Evolutionary conservation across 2,329 filamentous ascomycete species (phyloP), one percentile per base, ranked within the genome.

Genomic region (Colletotrichum sp.): DNA sequence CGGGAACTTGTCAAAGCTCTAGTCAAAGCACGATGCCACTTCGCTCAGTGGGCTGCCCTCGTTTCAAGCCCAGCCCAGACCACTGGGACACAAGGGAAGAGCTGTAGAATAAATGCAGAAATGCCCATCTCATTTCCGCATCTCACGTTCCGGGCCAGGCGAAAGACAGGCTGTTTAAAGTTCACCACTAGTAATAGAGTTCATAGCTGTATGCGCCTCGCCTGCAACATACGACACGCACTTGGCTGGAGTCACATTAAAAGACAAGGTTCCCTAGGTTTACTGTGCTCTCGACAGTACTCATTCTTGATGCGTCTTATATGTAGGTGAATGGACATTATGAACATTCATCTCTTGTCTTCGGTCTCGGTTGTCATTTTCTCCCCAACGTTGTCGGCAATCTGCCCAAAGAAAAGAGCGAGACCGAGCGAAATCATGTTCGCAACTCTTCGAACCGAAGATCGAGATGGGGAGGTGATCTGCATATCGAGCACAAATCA

Each of bases 391-490:
- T 22, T 22, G 39, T 0, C 44, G 44, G 44, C n/a, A 48, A 48
- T 48, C 44, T 48, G n/a, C 27, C 59, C 27, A 61, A n/a, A 30
- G 25, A 28, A 13, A 28, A 34, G n/a, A 34, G 59, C 59, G 59
- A 61, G 59, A 61, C 59, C 59, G 25, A 61, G 2, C 36, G 16
- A 44, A 27, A 27, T 34, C 16, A 71, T 71, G 69, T 71, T 71
- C 19, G 69, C 69, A 19, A 71, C 69, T 12, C 69, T 71, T 39
- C 69, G 69, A 28, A 66, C 69, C 15, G 69, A 71, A 48, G 60
- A 71, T 15, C 15, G 30, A 48, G 59, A 71, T 30, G 60, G 69
- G 16, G 69, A 71, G 25, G 69, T 71, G 9, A 7, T 71, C 28
- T 71, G 69, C 30, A 71, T 71, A 28, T 71, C 44, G 8, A 71